Evolutionary conservation across 2,329 filamentous ascomycete species (phyloP).

Genomic region (Neofusicoccum sp.): DNA sequence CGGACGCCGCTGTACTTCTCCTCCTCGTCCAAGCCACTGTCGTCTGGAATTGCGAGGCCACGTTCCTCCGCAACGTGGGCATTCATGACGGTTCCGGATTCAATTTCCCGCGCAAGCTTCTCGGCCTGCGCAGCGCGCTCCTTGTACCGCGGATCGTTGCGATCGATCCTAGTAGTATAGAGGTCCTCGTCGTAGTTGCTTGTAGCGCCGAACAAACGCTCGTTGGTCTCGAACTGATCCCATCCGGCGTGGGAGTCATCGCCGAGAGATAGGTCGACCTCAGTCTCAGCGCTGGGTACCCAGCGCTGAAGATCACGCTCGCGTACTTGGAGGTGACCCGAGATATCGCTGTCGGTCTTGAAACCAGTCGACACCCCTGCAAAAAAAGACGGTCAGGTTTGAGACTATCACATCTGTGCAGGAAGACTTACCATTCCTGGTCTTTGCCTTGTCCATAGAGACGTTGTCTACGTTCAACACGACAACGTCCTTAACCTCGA

Average conservation of each 20-base stretch:
- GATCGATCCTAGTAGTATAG: conserved; percentile 91
- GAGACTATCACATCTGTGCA: background rate
- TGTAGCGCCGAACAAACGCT: conserved; percentile 81
- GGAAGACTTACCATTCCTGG: conserved; percentile 59
- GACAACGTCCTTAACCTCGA: conserved; percentile 63
- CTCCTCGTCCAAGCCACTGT: conserved; percentile 79
- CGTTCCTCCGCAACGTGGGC: conserved; percentile 90
- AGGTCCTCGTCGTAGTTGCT: conserved; percentile 93
- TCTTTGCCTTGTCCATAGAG: conserved; percentile 53
- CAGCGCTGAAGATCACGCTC: conserved; percentile 82
- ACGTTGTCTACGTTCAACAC: conserved; percentile 60
- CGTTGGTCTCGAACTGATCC: conserved; percentile 95
- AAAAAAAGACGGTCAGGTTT: conserved; percentile 17
- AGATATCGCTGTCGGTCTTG: conserved; percentile 87
- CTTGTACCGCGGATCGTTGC: conserved; percentile 77
- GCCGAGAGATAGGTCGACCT: conserved; percentile 66
- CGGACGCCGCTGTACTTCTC: conserved; percentile 97
- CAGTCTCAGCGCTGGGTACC: conserved; percentile 67
- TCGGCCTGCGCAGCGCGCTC: conserved; percentile 81
- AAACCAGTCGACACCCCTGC: conserved; percentile 70
- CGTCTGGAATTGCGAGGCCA: conserved; percentile 65
- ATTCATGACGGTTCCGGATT: conserved; percentile 72
- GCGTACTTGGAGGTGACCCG: conserved; percentile 67
- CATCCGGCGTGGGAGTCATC: conserved; percentile 64
- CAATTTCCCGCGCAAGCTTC: conserved; percentile 86